These are phyloP conservation scores for Petrea volubilis DNA, from an alignment of 257 asterid genomes.

Conservation along the genomic window DNA sequence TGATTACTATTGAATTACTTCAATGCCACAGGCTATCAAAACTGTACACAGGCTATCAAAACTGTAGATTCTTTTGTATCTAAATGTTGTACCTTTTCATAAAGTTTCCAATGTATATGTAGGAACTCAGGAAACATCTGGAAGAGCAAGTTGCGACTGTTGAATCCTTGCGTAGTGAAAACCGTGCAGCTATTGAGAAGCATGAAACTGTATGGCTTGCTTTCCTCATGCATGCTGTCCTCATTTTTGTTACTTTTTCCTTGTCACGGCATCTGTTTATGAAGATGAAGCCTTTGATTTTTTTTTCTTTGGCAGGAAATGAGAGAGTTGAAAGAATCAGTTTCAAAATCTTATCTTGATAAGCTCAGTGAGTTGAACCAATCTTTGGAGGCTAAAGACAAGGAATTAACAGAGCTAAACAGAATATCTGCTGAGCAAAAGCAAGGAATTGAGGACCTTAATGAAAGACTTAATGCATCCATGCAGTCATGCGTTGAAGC, in stretches of 20 bases:
- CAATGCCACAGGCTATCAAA: constrained; percentile 12
- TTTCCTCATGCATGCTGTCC: constrained; percentile 17
- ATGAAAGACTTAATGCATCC: constrained; percentile 75
- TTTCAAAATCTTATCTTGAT: constrained; percentile 64
- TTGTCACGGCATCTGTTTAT: background rate
- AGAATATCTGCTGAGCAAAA: constrained; percentile 74
- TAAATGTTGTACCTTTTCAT: background rate
- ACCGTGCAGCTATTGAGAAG: constrained; percentile 59
- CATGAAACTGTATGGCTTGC: constrained; percentile 71
- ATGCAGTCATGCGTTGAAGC: constrained; percentile 83
- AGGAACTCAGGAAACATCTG: constrained; percentile 91
- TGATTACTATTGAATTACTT: constrained; percentile 3
- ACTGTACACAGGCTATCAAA: no score
- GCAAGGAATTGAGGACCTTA: constrained; percentile 73
- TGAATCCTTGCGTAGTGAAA: constrained; percentile 64
- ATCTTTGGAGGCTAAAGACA: constrained; percentile 65
- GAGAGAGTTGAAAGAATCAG: constrained; percentile 68
- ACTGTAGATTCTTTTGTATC: background rate
- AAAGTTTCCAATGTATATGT: constrained; percentile 25
- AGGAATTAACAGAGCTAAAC: constrained; percentile 59
- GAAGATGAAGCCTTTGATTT: background rate
- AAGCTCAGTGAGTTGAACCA: constrained; percentile 60
- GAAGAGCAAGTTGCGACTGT: constrained; percentile 73
- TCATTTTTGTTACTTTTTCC: background rate
- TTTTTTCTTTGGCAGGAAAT: constrained; percentile 57